These are phyloP conservation scores for Aspergillus luchuensis DNA, from an alignment of 2,329 filamentous ascomycete species.

Conservation along the genomic window DNA sequence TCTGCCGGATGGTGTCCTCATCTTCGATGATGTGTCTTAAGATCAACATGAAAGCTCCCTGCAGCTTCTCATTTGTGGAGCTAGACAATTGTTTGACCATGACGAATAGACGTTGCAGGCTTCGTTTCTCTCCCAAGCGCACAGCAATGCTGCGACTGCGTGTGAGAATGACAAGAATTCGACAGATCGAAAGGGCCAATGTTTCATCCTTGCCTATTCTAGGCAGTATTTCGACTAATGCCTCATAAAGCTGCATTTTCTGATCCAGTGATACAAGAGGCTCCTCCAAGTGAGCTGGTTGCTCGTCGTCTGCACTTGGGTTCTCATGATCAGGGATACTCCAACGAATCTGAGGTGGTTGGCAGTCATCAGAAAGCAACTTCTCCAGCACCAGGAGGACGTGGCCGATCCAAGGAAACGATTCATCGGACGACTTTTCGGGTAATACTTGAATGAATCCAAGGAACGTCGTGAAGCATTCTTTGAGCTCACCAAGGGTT, in stretches of 20 bases:
- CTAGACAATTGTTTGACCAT: slow-evolving; percentile 93
- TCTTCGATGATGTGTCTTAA: slow-evolving; percentile 94
- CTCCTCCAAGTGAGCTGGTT: slow-evolving; percentile 62
- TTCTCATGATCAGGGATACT: slow-evolving; percentile 54
- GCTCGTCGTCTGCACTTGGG: slow-evolving; percentile 51
- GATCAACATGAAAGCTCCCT: slow-evolving; percentile 77
- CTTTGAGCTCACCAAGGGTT: slow-evolving; percentile 72
- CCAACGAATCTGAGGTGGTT: slow-evolving; percentile 75
- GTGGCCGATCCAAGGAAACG: slow-evolving; percentile 91
- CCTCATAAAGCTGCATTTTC: slow-evolving; percentile 70
- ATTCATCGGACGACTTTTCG: slow-evolving; percentile 69
- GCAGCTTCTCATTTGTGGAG: slow-evolving; percentile 72
- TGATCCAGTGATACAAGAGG: slow-evolving; percentile 65
- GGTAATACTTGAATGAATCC: slow-evolving; percentile 71
- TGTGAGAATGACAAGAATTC: slow-evolving; percentile 85
- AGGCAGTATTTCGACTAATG: slow-evolving; percentile 80
- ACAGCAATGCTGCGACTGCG: slow-evolving; percentile 74
- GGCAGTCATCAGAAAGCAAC: slow-evolving; percentile 83
- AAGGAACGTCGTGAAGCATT: slow-evolving; percentile 74
- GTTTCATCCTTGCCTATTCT: slow-evolving; percentile 84
- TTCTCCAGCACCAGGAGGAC: slow-evolving; percentile 88
- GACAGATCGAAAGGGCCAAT: slow-evolving; percentile 77
- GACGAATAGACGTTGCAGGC: slow-evolving; percentile 85
- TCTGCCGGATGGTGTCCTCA: slow-evolving; percentile 82
- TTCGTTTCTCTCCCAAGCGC: slow-evolving; percentile 80